Evolutionary conservation across 805 yeast species (phyloP).

Genomic region (Suhomyces canberraensis): DNA sequence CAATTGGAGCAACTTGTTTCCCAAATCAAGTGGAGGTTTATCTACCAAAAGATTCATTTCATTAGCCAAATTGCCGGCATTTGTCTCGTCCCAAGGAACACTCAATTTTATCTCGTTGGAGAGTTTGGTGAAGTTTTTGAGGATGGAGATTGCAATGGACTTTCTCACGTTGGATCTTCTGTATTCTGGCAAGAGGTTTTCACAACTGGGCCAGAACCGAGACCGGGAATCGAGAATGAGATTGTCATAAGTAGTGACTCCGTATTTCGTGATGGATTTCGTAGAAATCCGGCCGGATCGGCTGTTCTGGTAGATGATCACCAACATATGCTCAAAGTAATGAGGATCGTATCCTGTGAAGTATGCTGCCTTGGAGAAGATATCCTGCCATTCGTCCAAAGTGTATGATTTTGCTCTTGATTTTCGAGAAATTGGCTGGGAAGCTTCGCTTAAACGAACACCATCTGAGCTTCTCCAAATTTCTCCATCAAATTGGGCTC

Average conservation of each 20-base stretch:
- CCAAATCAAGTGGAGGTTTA: constrained; percentile 54
- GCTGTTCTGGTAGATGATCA: constrained; percentile 50
- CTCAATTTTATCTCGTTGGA: constrained; percentile 42
- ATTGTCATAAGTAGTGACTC: constrained; percentile 56
- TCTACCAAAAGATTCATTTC: constrained; percentile 53
- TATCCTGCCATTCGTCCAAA: constrained; percentile 35
- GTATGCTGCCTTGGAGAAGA: constrained; percentile 50
- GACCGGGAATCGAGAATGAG: constrained; percentile 59
- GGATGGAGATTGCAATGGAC: constrained; percentile 70
- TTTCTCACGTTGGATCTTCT: constrained; percentile 60
- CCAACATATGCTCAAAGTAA: constrained; percentile 44
- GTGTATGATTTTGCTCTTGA: neutral
- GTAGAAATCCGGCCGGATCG: constrained; percentile 48
- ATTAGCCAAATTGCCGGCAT: constrained; percentile 79
- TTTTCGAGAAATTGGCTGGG: neutral
- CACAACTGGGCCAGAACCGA: constrained; percentile 74
- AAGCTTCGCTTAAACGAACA: neutral
- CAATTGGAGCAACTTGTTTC: constrained; percentile 49
- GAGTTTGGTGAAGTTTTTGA: constrained; percentile 64
- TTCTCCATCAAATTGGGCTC: constrained; percentile 5
- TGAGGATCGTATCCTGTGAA: constrained; percentile 47
- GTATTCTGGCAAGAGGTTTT: constrained; percentile 53
- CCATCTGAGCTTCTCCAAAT: neutral
- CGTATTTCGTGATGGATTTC: constrained; percentile 60
- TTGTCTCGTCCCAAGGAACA: constrained; percentile 63